Evolutionary conservation across 306 rosid species (phyloP), one percentile per base, ranked within the genome.

Genomic region (barrel medic (Medicago truncatula)): DNA sequence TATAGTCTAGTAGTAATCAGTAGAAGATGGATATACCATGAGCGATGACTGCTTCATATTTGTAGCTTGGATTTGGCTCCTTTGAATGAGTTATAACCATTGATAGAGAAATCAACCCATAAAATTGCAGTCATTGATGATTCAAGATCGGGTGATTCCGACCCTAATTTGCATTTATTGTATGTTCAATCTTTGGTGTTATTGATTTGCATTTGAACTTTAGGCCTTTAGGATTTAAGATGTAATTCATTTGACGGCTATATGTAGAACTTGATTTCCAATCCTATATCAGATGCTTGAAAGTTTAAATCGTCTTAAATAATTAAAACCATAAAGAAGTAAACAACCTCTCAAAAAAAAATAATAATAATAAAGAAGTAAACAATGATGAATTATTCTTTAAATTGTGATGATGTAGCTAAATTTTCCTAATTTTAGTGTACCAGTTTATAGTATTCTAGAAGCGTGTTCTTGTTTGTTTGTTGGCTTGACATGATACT

Each of bases 371-470:
- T 2, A 20, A 21, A 14, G 52, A n/a, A 57, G 20, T 10, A 13
- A 56, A 9, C 5, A 14, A 54, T n/a, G 12, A 11, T 58, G 63
- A 6, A 23, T 59, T 70, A 23, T 46, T 70, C 44, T 73, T 9
- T 43, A 15, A 44, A 28, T 41, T 47, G 28, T 28, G 4, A 28
- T 40, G 15, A 25, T 41, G 39, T 31, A 43, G 41, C 63, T 54
- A 47, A 64, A 11, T 57, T 15, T 38, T 80, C 67, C 43, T 47
- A 46, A 17, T 38, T 67, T 14, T 34, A 7, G 49, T 11, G 18
- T 68, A 58, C 61, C 50, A 47, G 50, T 68, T 66, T 56, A 56
- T 41, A 66, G 13, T 54, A 38, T 65, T 47, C 63, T 57, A 57
- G 13, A 11, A 57, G 3, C 36, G 1, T 57, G n/a, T 57, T 57